A percentile compares a stretch with the other conserved stretches of the same genome.
phyloP scores from a whole-genome alignment of 495 filamentous ascomycete genomes.

The Penicillium desertorum region DNA sequence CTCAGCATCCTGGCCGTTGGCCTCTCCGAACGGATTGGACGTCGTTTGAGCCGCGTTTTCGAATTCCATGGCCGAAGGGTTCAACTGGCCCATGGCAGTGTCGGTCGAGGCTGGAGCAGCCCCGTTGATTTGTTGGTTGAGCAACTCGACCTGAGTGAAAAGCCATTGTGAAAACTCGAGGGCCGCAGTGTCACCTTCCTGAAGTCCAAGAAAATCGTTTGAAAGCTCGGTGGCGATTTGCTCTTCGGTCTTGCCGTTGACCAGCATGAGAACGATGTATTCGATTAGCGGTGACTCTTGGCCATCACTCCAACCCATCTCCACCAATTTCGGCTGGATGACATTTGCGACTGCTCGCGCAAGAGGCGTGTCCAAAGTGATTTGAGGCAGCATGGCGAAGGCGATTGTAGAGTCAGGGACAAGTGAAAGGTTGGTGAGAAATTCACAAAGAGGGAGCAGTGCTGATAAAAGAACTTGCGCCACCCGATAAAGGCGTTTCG shows the following conservation, averaged over 20 bases:
- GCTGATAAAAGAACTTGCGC: constrained; percentile 17
- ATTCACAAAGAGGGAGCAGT: constrained; percentile 7
- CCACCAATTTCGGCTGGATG: constrained; percentile 91
- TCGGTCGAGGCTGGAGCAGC: constrained; percentile 24
- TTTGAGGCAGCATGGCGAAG: constrained; percentile 24
- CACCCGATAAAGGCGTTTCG: constrained; percentile 14
- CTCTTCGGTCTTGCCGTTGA: constrained; percentile 86
- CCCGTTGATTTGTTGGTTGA: constrained; percentile 64
- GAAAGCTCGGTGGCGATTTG: constrained; percentile 87
- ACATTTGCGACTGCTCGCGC: constrained; percentile 75
- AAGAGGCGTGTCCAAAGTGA: constrained; percentile 52
- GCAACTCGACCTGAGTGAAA: constrained; percentile 73
- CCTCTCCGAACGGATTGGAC: constrained; percentile 6
- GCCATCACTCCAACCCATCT: constrained; percentile 83
- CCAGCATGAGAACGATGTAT: constrained; percentile 95
- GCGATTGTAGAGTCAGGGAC: background rate
- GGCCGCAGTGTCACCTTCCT: constrained; percentile 77
- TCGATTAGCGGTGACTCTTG: constrained; percentile 86
- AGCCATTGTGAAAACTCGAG: constrained; percentile 87
- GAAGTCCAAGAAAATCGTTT: constrained; percentile 80
- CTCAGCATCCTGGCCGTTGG: constrained; percentile 55
- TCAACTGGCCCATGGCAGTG: constrained; percentile 28
- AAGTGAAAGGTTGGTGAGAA: constrained; percentile 2
- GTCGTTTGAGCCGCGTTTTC: constrained; percentile 25
- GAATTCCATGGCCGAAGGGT: constrained; percentile 36